Conservation (phyloP, 2,329 filamentous ascomycete species). For the Calonectria montana region DNA sequence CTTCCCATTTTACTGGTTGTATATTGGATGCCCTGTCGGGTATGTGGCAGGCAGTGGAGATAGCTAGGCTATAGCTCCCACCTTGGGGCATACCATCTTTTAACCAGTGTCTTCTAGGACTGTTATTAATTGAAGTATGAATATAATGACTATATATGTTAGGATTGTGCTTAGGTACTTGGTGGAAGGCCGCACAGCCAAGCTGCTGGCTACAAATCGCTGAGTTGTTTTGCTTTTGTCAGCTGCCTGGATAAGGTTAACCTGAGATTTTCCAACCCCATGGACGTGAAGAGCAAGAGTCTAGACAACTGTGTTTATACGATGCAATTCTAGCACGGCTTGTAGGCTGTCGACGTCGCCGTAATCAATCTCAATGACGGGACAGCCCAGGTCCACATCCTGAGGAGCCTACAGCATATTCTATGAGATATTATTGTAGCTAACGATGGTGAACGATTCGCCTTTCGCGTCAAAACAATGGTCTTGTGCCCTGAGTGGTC, state of each 20-base stretch:
- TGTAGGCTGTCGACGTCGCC: neutral
- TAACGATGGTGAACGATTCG: neutral
- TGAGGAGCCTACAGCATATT: neutral
- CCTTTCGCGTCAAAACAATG: neutral
- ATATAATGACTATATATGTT: neutral
- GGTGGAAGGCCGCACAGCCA: neutral
- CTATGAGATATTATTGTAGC: too few relatives aligned
- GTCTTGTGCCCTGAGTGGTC: neutral
- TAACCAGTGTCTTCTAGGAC: too few relatives aligned
- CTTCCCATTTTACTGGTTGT: too few relatives aligned
- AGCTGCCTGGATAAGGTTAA: neutral
- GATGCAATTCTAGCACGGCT: neutral
- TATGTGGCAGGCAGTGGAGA: too few relatives aligned
- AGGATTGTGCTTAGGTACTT: too few relatives aligned
- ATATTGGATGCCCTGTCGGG: too few relatives aligned
- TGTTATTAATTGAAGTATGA: too few relatives aligned
- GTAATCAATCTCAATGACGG: neutral
- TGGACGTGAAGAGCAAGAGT: neutral
- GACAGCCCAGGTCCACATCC: neutral
- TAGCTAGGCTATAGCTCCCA: too few relatives aligned
- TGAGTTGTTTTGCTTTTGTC: neutral
- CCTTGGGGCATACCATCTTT: too few relatives aligned
- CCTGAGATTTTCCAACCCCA: neutral
- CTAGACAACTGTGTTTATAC: neutral
- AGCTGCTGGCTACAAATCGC: neutral